Base-by-base conservation (phyloP, 345 rosid species). In the Punica granatum region DNA sequence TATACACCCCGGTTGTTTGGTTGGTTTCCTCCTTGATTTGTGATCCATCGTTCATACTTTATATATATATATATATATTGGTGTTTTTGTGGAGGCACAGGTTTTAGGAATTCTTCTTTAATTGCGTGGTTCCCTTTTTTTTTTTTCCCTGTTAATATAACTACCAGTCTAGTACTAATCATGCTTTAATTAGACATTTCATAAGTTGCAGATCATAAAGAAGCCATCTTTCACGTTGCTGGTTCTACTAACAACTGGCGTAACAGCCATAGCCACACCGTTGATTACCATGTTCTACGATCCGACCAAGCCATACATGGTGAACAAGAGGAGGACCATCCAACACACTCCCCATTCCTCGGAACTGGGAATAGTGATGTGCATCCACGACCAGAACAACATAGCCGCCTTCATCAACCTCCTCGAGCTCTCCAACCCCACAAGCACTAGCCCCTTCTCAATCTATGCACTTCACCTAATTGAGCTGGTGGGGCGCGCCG, bases 231-330 rank as follows among this genome's bases (percentile, higher is more conserved):
- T 72, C 69, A 62, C 94, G 3, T 4, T 89, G 69, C 6, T 84
- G 80, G 74, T 87, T 46, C 64, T 93, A 19, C 42, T 72, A 31
- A 67, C 86, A 0, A 7, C 73, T 12, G 4, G 63, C 7, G 25
- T 73, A 34, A 87, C 85, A 0, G 83, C 70, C 32, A 23, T 81
- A 58, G 33, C 51, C 3, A 69, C 86, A 7, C 90, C 91, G 0
- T 19, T 87, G 36, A 86, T 89, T 23, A 74, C 77, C 76, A 49
- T 86, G 37, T 76, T 93, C 7, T 90, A 87, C 16, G 92, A 90
- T 69, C 97, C 97, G 26, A 75, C 85, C 1, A 81, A 72, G 70
- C 94, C 96, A 21, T 86, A 87, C 67, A 82, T 79, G 80, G 83
- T 84, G n/a, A 87, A 75, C 77, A 84, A 69, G 63, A 80, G 85